Conservation (phyloP, 495 filamentous ascomycete species). For the Lichina pygmaea region DNA sequence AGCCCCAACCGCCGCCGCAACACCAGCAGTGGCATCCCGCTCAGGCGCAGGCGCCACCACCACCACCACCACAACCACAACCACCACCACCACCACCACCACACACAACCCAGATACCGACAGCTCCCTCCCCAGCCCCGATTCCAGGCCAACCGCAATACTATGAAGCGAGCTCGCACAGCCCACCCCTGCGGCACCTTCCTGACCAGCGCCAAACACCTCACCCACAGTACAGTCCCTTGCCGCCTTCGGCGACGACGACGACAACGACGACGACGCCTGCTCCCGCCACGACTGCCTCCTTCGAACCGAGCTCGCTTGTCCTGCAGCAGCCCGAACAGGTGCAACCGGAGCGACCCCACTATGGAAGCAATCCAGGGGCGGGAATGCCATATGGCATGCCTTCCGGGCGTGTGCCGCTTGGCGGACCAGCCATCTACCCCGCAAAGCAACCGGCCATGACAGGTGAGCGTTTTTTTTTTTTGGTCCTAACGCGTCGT, state of each 20-base stretch:
- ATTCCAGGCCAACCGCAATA: neutral
- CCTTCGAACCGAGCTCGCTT: neutral
- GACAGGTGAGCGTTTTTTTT: neutral
- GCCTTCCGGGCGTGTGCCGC: neutral
- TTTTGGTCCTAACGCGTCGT: neutral
- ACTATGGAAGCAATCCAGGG: neutral
- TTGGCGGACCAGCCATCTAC: neutral
- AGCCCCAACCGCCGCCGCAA: constrained; percentile 8
- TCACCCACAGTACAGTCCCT: neutral
- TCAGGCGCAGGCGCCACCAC: neutral
- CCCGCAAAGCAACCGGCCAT: neutral
- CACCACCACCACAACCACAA: neutral
- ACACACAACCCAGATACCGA: neutral
- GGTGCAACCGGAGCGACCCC: too few relatives aligned
- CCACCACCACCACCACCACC: neutral
- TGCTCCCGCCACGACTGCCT: neutral
- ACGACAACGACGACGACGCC: neutral
- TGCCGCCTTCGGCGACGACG: neutral
- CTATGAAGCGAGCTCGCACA: neutral
- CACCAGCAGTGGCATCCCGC: constrained; percentile 5
- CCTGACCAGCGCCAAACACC: neutral
- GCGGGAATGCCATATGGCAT: neutral
- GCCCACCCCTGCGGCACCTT: neutral
- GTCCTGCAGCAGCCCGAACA: too few relatives aligned
- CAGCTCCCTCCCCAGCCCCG: neutral